These are phyloP conservation scores for Colletotrichum sp. DNA, from an alignment of 2,329 filamentous ascomycete genomes.

Conservation along the genomic window DNA sequence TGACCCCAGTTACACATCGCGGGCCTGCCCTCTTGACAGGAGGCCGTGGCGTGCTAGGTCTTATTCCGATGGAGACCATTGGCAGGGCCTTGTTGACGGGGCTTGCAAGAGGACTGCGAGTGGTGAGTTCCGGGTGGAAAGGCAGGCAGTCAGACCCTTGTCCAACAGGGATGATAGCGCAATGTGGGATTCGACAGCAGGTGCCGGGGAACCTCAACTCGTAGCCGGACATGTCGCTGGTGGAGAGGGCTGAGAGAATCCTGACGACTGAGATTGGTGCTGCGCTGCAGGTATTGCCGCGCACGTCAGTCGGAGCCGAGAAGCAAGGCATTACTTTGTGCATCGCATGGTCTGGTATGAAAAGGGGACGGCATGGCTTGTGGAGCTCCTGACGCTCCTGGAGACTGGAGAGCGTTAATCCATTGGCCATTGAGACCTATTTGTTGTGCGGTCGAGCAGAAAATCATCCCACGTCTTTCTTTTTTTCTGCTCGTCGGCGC, in stretches of 20 bases:
- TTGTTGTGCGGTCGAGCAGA: background rate
- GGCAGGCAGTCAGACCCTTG: constrained; percentile 2
- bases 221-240: background rate
- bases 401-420: background rate
- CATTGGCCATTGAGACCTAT: background rate
- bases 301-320: constrained; percentile 8
- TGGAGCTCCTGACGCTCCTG: background rate
- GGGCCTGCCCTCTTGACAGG: constrained; percentile 6
- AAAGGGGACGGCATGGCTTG: background rate
- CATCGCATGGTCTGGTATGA: background rate
- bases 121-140: background rate
- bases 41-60: constrained; percentile 1
- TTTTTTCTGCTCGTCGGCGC: background rate
- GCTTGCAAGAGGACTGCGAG: background rate
- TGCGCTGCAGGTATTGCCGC: background rate
- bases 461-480: background rate
- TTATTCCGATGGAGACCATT: constrained; percentile 19
- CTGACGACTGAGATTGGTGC: background rate
- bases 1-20: constrained; percentile 4
- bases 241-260: constrained; percentile 1
- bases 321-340: background rate
- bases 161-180: constrained; percentile 17
- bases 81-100: background rate
- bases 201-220: constrained; percentile 11
- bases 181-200: constrained; percentile 17